Evolutionary conservation across 2,329 filamentous ascomycete genomes (phyloP), one percentile per base, ranked within the genome.

Genomic region (Daldinia sp.): DNA sequence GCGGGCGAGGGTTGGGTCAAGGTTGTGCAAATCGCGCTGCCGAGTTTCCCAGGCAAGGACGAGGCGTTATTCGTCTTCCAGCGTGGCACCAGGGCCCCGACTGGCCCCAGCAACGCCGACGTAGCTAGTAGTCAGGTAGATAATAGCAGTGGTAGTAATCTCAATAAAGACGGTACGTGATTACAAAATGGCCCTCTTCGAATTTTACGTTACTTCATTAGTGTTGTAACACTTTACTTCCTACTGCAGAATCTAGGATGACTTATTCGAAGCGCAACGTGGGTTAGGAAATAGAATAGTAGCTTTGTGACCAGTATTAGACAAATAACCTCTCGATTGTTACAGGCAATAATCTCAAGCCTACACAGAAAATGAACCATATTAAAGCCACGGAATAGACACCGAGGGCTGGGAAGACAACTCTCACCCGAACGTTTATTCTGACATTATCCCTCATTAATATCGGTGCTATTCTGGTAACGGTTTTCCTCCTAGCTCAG

Each of bases 11-110:
- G 79, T 1, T 93, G 87, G 84, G 80, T 82, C 50, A 83, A 85
- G 74, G 80, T 85, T 2, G 81, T 85, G 11, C 87, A 90, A 77
- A 81, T 92, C 64, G 83, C 90, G 3, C 74, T 93, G 72, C 90
- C 90, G 19, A 91, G 88, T 74, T 93, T 93, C 76, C 86, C 89
- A 2, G 90, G 88, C 25, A 93, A 93, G 75, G 90, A 93, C 70
- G 90, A 93, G 77, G 90, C 87, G 0, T 71, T 93, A 57, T 93
- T 88, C 75, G 82, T 91, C 17, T 92, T 90, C 68, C 81, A 84
- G 69, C 74, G 82, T 55, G 80, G 81, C 13, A 71, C 77, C n/a
- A 74, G 77, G 62, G 79, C 75, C 9, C 70, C 72, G 1, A 11
- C 15, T 50, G 11, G 25, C 23, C 4, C 19, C 15, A 39, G 25